These are phyloP conservation scores for Vigna mungo DNA, from an alignment of 306 rosid genomes.

Conservation along the genomic window DNA sequence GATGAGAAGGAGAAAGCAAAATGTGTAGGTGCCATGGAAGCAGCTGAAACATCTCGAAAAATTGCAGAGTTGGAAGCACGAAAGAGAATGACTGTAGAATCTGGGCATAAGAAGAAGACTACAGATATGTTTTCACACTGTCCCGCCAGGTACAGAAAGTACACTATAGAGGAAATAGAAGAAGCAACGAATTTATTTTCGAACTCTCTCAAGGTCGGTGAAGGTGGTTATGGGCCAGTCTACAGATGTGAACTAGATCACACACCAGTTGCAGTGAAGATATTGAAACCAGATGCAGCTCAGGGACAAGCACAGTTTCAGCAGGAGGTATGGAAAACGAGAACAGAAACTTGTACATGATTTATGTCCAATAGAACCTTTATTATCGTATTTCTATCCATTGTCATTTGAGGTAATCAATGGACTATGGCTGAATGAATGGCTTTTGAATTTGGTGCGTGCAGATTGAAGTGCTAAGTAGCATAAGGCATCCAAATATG, in stretches of 20 bases:
- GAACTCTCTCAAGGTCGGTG: slow-evolving; percentile 66
- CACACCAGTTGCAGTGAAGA: slow-evolving; percentile 81
- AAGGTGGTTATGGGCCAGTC: slow-evolving; percentile 94
- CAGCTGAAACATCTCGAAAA: slow-evolving; percentile 70
- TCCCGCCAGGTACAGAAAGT: slow-evolving; percentile 68
- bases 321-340: slow-evolving; percentile 62
- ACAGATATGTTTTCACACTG: background rate
- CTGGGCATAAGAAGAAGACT: slow-evolving; percentile 48
- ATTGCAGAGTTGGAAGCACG: slow-evolving; percentile 68
- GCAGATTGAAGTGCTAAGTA: slow-evolving; percentile 78
- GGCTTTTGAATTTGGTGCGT: slow-evolving; percentile 35
- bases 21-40: slow-evolving; percentile 66
- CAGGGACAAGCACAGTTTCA: slow-evolving; percentile 86
- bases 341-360: background rate
- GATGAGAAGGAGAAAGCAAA: slow-evolving; percentile 73
- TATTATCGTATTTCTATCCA: background rate
- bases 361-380: background rate
- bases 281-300: slow-evolving; percentile 76
- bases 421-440: slow-evolving; percentile 15
- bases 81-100: slow-evolving; percentile 58
- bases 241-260: slow-evolving; percentile 74
- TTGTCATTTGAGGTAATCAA: slow-evolving; percentile 17
- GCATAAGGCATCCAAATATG: slow-evolving; percentile 94
- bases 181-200: slow-evolving; percentile 63
- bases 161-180: slow-evolving; percentile 75